phyloP scores from a whole-genome alignment of 495 filamentous ascomycete species.

The Alectoria sarmentosa region DNA sequence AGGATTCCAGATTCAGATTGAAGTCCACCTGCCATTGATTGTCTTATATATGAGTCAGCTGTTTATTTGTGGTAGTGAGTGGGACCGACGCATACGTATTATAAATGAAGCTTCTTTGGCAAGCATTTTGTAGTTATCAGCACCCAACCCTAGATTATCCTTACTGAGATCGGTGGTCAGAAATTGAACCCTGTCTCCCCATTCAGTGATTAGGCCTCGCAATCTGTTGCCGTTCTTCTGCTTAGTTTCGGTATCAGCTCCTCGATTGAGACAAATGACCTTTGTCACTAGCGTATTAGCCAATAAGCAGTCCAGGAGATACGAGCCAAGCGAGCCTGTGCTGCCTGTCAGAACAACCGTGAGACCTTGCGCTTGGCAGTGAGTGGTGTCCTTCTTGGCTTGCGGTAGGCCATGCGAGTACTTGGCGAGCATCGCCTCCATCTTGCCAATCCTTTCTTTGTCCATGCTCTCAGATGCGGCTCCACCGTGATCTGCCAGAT shows the following conservation, averaged over 20 bases:
- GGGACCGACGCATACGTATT: conserved; percentile 24
- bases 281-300: conserved; percentile 36
- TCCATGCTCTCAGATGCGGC: not conserved
- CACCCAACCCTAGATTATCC: conserved; percentile 26
- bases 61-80: not conserved
- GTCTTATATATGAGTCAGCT: not conserved
- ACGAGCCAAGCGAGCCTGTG: conserved; percentile 39
- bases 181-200: conserved; percentile 16
- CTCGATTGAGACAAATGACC: conserved; percentile 51
- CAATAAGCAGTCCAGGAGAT: conserved; percentile 43
- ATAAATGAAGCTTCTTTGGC: conserved; percentile 19
- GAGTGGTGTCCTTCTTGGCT: not conserved
- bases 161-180: conserved; percentile 25
- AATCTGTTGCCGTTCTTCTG: not conserved
- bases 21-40: conserved; percentile 36
- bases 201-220: conserved; percentile 4
- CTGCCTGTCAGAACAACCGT: not conserved
- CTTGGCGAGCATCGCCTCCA: conserved; percentile 5
- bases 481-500: not conserved
- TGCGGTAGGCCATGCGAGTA: not conserved
- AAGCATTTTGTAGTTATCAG: conserved; percentile 20
- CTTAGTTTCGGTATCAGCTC: not conserved
- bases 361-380: not conserved
- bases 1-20: conserved; percentile 29
- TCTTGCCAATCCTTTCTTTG: not conserved